Conservation (phyloP, 768 basidiomycete genomes). For the Cyclocybe aegerita region DNA sequence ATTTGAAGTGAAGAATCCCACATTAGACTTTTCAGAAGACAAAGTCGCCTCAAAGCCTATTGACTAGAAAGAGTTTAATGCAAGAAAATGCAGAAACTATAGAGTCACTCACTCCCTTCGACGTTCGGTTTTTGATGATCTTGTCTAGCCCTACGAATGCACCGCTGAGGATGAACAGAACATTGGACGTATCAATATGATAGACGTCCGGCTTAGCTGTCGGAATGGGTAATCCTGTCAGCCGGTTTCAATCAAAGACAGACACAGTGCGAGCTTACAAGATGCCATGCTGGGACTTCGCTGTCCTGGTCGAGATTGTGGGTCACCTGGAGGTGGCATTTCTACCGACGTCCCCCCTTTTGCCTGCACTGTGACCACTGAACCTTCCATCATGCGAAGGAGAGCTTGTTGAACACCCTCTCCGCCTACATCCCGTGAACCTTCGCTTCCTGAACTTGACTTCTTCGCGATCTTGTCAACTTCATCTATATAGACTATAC, state of each 20-base stretch:
- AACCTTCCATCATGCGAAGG: slow-evolving; percentile 93
- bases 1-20: slow-evolving; percentile 83
- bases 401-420: slow-evolving; percentile 96
- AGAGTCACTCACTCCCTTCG: slow-evolving; percentile 71
- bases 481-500: slow-evolving; percentile 97
- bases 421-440: slow-evolving; percentile 86
- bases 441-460: slow-evolving; percentile 56
- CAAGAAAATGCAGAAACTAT: not conserved
- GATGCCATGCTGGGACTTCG: slow-evolving; percentile 41
- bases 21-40: slow-evolving; percentile 34
- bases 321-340: slow-evolving; percentile 42
- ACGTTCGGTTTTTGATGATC: slow-evolving; percentile 74
- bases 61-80: slow-evolving; percentile 47
- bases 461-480: slow-evolving; percentile 89
- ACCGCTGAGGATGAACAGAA: slow-evolving; percentile 93
- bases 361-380: slow-evolving; percentile 76
- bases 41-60: slow-evolving; percentile 74
- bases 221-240: slow-evolving; percentile 1
- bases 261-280: slow-evolving; percentile 22
- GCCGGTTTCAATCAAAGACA: not conserved
- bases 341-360: slow-evolving; percentile 56
- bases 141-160: slow-evolving; percentile 92
- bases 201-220: slow-evolving; percentile 63
- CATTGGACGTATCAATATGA: slow-evolving; percentile 84
- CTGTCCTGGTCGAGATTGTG: slow-evolving; percentile 49